Percentiles rank a stretch among this genome's conserved stretches.
Conservation (phyloP, 768 basidiomycete genomes). For the Cystofilobasidium bisporidii region DNA sequence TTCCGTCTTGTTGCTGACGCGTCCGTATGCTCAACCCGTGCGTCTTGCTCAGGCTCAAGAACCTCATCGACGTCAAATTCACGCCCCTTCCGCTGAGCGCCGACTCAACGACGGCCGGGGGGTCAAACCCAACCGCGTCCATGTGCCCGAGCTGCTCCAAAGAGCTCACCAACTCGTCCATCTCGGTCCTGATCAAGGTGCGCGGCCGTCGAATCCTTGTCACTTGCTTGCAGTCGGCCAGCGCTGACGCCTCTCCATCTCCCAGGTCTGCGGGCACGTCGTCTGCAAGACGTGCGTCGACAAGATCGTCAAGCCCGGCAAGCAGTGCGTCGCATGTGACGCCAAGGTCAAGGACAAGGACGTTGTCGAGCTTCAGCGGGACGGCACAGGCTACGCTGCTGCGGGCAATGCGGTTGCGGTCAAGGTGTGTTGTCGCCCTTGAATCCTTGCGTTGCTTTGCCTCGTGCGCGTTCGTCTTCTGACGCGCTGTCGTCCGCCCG, state of each 20-base stretch:
- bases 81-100: conserved; percentile 43
- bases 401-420: conserved; percentile 14
- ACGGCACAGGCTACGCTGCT: conserved; percentile 50
- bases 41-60: conserved; percentile 58
- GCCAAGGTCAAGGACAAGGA: conserved; percentile 55
- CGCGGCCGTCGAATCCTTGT: not conserved
- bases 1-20: not conserved
- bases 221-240: too few relatives aligned
- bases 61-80: conserved; percentile 71
- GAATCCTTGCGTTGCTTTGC: too few relatives aligned
- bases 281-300: conserved; percentile 85
- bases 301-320: conserved; percentile 63
- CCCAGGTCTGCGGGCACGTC: conserved; percentile 73
- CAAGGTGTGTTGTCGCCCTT: conserved; percentile 20
- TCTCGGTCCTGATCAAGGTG: conserved; percentile 29
- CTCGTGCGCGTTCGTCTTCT: too few relatives aligned
- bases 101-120: conserved; percentile 29
- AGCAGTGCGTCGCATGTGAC: conserved; percentile 84
- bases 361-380: conserved; percentile 72
- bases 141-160: conserved; percentile 87
- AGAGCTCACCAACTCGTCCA: conserved; percentile 62
- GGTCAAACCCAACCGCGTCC: conserved; percentile 42
- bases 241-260: too few relatives aligned
- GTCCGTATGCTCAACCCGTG: not conserved
- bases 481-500: not conserved